These are phyloP conservation scores for Uncinocarpus reesii DNA, from an alignment of 2,329 filamentous ascomycete genomes.

Conservation along the genomic window DNA sequence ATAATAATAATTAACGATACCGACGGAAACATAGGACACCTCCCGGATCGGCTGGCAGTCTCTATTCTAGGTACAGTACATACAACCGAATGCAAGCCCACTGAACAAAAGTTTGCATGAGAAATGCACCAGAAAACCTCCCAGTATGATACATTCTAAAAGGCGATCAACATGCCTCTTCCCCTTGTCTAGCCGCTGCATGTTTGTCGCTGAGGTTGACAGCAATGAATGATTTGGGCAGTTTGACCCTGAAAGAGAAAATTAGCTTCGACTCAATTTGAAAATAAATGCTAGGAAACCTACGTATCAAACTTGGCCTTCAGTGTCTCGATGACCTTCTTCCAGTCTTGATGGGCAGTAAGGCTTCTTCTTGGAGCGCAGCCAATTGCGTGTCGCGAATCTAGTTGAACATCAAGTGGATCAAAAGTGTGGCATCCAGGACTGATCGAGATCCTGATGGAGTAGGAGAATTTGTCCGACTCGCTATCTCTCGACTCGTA, in stretches of 20 bases:
- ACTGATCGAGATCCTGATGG: constrained; percentile 89
- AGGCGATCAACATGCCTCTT: neutral
- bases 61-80: neutral
- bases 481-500: constrained; percentile 86
- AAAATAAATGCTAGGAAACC: constrained; percentile 30
- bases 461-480: constrained; percentile 76
- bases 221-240: constrained; percentile 43
- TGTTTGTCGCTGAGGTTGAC: constrained; percentile 44
- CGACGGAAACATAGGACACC: neutral
- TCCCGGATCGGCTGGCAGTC: neutral
- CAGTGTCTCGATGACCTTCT: constrained; percentile 89
- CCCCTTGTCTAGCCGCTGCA: constrained; percentile 19
- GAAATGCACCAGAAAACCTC: neutral
- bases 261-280: neutral
- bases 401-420: constrained; percentile 88
- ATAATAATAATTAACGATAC: no score
- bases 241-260: constrained; percentile 34
- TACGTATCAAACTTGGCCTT: constrained; percentile 91
- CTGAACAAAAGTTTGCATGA: neutral
- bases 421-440: constrained; percentile 96
- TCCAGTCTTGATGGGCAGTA: constrained; percentile 89
- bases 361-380: constrained; percentile 82
- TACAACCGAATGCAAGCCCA: neutral
- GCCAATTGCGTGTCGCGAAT: constrained; percentile 92
- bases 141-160: constrained; percentile 5